Base-by-base conservation (phyloP, 768 basidiomycete genomes). In the Trametes maxima region DNA sequence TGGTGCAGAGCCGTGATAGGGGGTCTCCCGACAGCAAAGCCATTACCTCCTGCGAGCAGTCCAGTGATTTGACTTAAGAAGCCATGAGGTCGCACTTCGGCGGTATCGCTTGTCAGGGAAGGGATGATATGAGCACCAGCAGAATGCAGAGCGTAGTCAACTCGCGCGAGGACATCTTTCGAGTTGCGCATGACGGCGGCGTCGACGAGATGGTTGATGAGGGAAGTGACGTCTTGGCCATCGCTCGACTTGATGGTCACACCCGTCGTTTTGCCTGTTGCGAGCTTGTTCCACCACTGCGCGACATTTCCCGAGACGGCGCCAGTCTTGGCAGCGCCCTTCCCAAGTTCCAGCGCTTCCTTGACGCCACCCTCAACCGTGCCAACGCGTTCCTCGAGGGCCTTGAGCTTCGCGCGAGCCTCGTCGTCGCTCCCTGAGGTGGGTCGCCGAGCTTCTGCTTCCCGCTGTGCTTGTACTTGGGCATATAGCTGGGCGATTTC, bases 1-100 rank as follows among this genome's bases (percentile, higher is more conserved):
- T 92, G 88, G 68, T 96, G 90, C n/a, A 99, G 79, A 2, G 92
- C 93, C 0, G 85, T 89, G 50, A 94, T 85, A 0, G 96, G 95
- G 0, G 92, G 84, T 16, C 87, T 85, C n/a, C 93, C 95, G 45
- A 86, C 74, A 43, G 85, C 79, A 65, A 80, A 79, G 19, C 83
- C 85, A 45, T 79, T 78, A 49, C 69, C 53, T 37, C 89, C 89
- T 0, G 87, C 86, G 67, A 91, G 65, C 60, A 84, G 74, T 16
- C 85, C 78, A 21, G 85, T 54, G 24, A 89, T 62, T 21, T 85
- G 77, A 6, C 78, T 75, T 5, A 76, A 73, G 59, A 88, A 59
- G 2, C 78, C 80, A 5, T 74, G 70, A 0, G 89, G 87, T 24
- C 77, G 78, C 57, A 93, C 74, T 67, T 90, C 86, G 58, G 88